Conservation (phyloP, 2,329 filamentous ascomycete genomes). For the Penicillium sp. region DNA sequence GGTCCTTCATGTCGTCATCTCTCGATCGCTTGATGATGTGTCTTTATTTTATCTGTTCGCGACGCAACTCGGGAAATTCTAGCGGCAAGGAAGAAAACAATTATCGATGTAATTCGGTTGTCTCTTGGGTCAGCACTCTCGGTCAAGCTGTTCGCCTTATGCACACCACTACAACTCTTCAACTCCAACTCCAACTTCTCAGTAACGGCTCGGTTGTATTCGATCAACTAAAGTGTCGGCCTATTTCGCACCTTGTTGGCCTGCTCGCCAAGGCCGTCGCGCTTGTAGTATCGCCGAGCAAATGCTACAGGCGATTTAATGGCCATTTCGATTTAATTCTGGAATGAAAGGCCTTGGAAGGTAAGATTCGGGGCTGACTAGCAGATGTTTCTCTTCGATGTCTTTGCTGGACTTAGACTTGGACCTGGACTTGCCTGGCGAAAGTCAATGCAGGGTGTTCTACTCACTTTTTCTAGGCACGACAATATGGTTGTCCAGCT, state of each 20-base stretch:
- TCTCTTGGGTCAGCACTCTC: constrained; percentile 44
- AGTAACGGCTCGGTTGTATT: constrained; percentile 46
- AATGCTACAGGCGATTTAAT: constrained; percentile 15
- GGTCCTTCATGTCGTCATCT: constrained; percentile 33
- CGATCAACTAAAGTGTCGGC: constrained; percentile 25
- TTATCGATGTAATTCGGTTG: constrained; percentile 48
- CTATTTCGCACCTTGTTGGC: constrained; percentile 14
- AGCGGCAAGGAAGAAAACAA: constrained; percentile 43
- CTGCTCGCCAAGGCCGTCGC: constrained; percentile 20
- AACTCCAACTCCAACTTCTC: constrained; percentile 27
- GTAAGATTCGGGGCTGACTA: constrained; percentile 6
- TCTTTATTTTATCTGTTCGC: constrained; percentile 39
- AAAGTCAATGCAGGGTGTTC: neutral
- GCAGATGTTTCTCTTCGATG: neutral
- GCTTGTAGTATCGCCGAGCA: constrained; percentile 24
- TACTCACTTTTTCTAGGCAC: constrained; percentile 1
- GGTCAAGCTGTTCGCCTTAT: constrained; percentile 36
- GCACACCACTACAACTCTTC: constrained; percentile 31
- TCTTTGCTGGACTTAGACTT: neutral
- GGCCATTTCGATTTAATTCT: constrained; percentile 4
- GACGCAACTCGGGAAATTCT: constrained; percentile 39
- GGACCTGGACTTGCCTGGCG: neutral
- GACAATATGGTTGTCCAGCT: neutral
- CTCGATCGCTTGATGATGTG: constrained; percentile 39
- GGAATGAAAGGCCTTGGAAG: constrained; percentile 3